phyloP scores from a whole-genome alignment of 768 basidiomycete species.

The Amanita inopinata region DNA sequence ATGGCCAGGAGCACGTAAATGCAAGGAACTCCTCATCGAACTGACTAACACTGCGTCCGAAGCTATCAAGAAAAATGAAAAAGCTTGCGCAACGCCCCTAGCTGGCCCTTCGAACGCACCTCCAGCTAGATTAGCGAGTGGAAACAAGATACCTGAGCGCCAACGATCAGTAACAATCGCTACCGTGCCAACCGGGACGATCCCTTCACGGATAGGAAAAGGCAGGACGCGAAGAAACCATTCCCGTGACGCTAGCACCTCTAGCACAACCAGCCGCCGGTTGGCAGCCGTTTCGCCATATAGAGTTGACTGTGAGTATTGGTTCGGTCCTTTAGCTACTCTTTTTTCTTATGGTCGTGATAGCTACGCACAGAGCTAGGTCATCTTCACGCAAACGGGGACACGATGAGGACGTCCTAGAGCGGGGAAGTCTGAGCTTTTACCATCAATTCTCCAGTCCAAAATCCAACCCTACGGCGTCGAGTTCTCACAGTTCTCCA shows the following conservation, averaged over 20 bases:
- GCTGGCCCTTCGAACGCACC: conserved; percentile 18
- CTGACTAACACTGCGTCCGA: conserved; percentile 60
- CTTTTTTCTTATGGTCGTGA: conserved; percentile 11
- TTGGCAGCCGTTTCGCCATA: conserved; percentile 54
- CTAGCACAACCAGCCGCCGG: conserved; percentile 32
- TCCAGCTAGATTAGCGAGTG: conserved; percentile 21
- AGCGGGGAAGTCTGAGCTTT: conserved; percentile 31
- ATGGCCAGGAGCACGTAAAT: conserved; percentile 85
- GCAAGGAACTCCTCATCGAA: conserved; percentile 70
- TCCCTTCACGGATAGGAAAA: conserved; percentile 33
- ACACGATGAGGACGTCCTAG: conserved; percentile 52
- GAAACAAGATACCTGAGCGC: conserved; percentile 30
- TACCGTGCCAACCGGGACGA: conserved; percentile 25
- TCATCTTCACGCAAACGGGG: conserved; percentile 70
- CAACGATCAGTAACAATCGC: conserved; percentile 48
- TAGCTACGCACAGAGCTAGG: conserved; percentile 57
- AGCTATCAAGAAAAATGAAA: conserved; percentile 38
- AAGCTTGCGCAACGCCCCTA: conserved; percentile 14
- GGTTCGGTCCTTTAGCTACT: conserved; percentile 1
- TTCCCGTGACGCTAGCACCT: conserved; percentile 45
- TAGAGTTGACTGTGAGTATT: conserved; percentile 49
- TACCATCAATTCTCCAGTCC: conserved; percentile 52
- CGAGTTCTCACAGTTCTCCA: conserved; percentile 69
- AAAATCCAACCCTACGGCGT: conserved; percentile 27
- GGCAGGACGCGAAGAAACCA: conserved; percentile 44